Evolutionary conservation across 2,329 filamentous ascomycete genomes (phyloP), one percentile per base, ranked within the genome.

Genomic region (Cladosporium sp.): DNA sequence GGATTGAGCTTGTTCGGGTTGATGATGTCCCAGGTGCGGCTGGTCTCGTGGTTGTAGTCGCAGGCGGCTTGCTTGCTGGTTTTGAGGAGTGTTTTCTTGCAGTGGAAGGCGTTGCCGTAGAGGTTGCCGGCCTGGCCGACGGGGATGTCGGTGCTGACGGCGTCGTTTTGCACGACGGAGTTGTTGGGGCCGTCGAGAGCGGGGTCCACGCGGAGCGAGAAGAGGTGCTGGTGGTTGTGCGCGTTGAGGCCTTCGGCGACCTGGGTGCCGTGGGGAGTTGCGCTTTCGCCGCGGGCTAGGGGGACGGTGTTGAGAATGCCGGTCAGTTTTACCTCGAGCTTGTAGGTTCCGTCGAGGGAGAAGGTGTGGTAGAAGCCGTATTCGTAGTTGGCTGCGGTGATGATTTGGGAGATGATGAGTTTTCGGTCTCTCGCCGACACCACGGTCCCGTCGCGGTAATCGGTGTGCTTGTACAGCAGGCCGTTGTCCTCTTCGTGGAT

Each of bases 181-280:
- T 83, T 84, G 2, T 72, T 62, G 59, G 77, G 71, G 19, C 75
- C 70, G 58, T 85, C 82, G 41, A 86, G 75, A 5, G 79, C 79
- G 0, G 84, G 83, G 59, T 88, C 84, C 46, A 87, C 79, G 1
- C 84, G 76, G 41, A 82, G 68, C 16, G 74, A 77, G 63, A 88
- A 87, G 42, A 87, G 74, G 68, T 88, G 85, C 64, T 88, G 85
- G 59, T 88, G 84, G 65, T 86, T 83, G 56, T 83, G 82, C 0
- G 84, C 85, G 2, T 87, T 69, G 0, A 84, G 79, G 0, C 84
- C 84, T 0, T 81, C 78, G 0, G 76, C 74, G 2, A 87, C 83
- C 2, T 85, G 77, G 48, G 81, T 87, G 40, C 76, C 75, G 2
- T 74, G 62, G 10, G 56, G 53, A 11, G 72, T 75, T 14, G 48